Base-by-base conservation (phyloP, 192 early-diverging fungal species). In the Physocladia obscura region DNA sequence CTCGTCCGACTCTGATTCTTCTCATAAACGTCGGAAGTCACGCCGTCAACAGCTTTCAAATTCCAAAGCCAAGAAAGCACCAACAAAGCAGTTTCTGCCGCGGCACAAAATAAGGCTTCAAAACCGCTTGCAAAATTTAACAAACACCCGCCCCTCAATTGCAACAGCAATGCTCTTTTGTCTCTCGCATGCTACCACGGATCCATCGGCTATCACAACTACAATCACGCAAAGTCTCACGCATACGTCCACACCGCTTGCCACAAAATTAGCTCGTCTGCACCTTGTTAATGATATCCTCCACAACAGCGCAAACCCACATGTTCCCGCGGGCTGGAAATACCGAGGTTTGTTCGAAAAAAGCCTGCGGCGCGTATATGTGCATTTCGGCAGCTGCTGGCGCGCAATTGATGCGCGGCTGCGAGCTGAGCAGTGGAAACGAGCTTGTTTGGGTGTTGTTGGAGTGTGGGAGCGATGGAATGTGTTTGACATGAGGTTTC, bases 401-500 rank as follows among this genome's bases (percentile, higher is more conserved):
- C 71, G 81, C 11, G 76, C 65, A 2, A 91, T 95, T 29, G 82
- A 82, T n/a, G 88, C 82, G 0, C 74, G 93, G 36, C 80, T 95
- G 37, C 89, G 89, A 64, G 92, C 91, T 4, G 93, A 97, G 74
- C 89, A 92, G 58, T 58, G 81, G 49, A 57, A 76, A 36, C 48
- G 77, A 84, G 81, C 78, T 81, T 65, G 89, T 81, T 60, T 87
- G 87, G 40, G 76, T 5, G 83, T 92, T 4, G 71, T 97, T 38
- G 79, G 76, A 2, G 89, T 92, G 15, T 97, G 94, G 95, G 93
- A 97, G 69, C 86, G 79, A 39, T 93, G 95, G 92, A 90, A 91
- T 76, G 82, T 97, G 19, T 97, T 93, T 74, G 88, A 92, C 5
- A 77, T 84, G 54, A 76, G 81, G 22, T 88, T 86, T 57, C 83